A percentile compares a stretch with the other conserved stretches of the same genome.
Conservation (phyloP, 306 rosid species). For the Pterocarpus macrocarpus region DNA sequence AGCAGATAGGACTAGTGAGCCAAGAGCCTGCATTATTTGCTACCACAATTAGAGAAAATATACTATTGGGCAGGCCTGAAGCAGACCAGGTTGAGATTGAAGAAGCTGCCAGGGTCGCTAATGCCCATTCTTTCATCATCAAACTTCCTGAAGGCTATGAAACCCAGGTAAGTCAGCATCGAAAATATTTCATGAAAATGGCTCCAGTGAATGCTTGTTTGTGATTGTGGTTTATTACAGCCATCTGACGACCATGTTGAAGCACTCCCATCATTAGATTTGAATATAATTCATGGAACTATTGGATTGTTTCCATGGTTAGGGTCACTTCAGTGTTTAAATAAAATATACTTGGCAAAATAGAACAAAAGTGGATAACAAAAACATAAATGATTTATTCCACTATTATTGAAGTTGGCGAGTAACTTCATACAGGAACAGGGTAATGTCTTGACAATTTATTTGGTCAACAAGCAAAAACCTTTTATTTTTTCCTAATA, state of each 20-base stretch:
- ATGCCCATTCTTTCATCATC: conserved; percentile 93
- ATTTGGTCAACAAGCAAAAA: conserved; percentile 65
- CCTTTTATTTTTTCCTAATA: conserved; percentile 19
- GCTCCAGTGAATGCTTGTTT: conserved; percentile 21
- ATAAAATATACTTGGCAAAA: not conserved
- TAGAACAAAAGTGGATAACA: not conserved
- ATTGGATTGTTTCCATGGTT: conserved; percentile 13
- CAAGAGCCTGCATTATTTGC: conserved; percentile 99
- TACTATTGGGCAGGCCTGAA: conserved; percentile 93
- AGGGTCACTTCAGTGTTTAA: conserved; percentile 19
- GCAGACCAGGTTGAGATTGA: conserved; percentile 92
- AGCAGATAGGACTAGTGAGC: conserved; percentile 96
- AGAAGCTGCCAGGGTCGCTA: conserved; percentile 98
- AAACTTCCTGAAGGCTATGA: conserved; percentile 94
- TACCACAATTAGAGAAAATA: conserved; percentile 90
- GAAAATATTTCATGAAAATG: conserved; percentile 20
- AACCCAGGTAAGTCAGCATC: conserved; percentile 77
- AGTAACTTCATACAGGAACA: not conserved
- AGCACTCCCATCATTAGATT: conserved; percentile 38
- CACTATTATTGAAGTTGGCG: not conserved
- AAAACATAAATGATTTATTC: not conserved
- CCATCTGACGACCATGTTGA: not conserved
- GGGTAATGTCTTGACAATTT: conserved; percentile 30
- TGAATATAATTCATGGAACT: conserved; percentile 5
- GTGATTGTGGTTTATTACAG: not conserved